A percentile compares a stretch with the other conserved stretches of the same genome.
phyloP scores from a whole-genome alignment of 345 rosid species.

The Eucalyptus leucophloia region DNA sequence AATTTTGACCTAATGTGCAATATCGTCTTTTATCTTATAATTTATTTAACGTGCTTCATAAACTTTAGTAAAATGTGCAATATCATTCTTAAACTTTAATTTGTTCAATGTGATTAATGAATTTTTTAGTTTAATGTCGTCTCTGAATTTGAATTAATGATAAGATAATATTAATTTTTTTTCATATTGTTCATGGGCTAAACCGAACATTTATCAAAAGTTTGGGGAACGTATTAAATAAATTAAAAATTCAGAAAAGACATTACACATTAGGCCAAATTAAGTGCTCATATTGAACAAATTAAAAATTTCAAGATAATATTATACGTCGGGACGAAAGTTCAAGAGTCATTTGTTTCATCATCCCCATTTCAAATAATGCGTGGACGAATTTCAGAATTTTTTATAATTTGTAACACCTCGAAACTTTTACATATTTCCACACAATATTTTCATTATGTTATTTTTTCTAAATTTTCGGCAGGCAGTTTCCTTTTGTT shows the following conservation, averaged over 20 bases:
- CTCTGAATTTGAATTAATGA: too few relatives aligned
- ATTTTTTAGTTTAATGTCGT: too few relatives aligned
- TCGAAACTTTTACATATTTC: not conserved
- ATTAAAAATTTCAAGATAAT: fast-evolving
- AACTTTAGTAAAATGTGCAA: fast-evolving
- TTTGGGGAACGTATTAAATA: fast-evolving
- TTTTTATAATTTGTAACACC: not conserved
- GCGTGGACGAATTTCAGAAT: fast-evolving
- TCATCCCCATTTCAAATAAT: not conserved
- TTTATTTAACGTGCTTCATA: fast-evolving
- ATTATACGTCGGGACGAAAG: fast-evolving
- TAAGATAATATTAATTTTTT: too few relatives aligned
- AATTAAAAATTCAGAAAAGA: fast-evolving
- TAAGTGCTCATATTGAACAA: fast-evolving
- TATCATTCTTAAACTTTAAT: fast-evolving
- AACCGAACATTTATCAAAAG: not conserved
- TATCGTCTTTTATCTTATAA: fast-evolving
- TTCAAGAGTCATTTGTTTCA: not conserved
- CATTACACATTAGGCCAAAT: fast-evolving
- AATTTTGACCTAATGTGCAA: fast-evolving
- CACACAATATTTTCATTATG: not conserved
- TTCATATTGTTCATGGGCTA: too few relatives aligned
- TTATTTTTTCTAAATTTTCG: not conserved
- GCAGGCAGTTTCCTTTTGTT: not conserved
- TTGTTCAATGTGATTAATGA: too few relatives aligned